Conservation (phyloP, 1,284 basidiomycete species). For the Sporisorium graminicola region DNA sequence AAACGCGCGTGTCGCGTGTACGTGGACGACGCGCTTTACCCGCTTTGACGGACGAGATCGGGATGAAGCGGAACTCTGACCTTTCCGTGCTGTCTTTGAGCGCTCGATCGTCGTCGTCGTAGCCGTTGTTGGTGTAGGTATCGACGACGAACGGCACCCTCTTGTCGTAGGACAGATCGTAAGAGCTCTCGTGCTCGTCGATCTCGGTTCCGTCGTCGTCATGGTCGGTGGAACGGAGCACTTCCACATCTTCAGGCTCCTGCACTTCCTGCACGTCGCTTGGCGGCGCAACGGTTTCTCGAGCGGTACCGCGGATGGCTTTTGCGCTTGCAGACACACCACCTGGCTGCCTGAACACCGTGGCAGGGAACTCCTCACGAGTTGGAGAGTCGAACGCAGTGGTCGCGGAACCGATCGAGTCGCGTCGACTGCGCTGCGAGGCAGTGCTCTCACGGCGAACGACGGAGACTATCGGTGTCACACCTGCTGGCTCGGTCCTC, state of each 20-base stretch:
- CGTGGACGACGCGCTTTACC: slow-evolving; percentile 42
- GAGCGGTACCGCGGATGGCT: slow-evolving; percentile 18
- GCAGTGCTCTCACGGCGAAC: slow-evolving; percentile 28
- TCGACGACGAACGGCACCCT: slow-evolving; percentile 31
- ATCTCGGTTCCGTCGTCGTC: slow-evolving; percentile 41
- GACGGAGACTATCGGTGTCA: background rate
- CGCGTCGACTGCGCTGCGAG: slow-evolving; percentile 35
- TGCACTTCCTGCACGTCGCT: slow-evolving; percentile 47
- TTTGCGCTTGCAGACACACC: slow-evolving; percentile 9
- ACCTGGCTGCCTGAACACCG: slow-evolving; percentile 3
- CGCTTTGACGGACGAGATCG: slow-evolving; percentile 45
- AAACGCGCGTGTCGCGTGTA: slow-evolving; percentile 53
- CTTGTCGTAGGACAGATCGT: slow-evolving; percentile 21
- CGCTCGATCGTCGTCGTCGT: slow-evolving; percentile 14
- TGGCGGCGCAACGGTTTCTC: slow-evolving; percentile 42
- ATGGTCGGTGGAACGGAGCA: background rate
- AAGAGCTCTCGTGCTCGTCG: slow-evolving; percentile 26
- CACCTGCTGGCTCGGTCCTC: background rate
- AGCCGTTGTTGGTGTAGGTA: slow-evolving; percentile 21
- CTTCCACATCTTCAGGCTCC: slow-evolving; percentile 29
- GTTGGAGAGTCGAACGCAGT: slow-evolving; percentile 55
- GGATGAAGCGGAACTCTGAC: slow-evolving; percentile 46
- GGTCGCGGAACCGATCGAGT: slow-evolving; percentile 51
- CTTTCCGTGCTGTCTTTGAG: slow-evolving; percentile 8
- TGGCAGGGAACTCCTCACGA: slow-evolving; percentile 24